A percentile compares a stretch with the other conserved stretches of the same genome.
These are phyloP conservation scores for Colletotrichum phormii DNA, from an alignment of 2,329 filamentous ascomycete species.

Conservation along the genomic window DNA sequence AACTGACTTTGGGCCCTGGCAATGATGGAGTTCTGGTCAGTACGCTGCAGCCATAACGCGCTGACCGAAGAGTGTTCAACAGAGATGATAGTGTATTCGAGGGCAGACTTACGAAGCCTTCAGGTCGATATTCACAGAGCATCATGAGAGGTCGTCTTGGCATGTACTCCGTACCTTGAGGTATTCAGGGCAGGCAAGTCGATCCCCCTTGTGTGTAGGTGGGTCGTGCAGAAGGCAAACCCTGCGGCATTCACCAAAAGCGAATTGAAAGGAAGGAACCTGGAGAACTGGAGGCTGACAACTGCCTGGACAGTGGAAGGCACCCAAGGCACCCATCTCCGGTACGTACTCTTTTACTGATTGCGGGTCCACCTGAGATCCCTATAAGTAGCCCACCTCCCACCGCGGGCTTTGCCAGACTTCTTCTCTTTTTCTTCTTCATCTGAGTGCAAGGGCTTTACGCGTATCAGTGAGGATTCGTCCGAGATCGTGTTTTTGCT, in stretches of 20 bases:
- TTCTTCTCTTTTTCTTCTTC: constrained; percentile 55
- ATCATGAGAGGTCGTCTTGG: not conserved
- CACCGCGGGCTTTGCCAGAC: not conserved
- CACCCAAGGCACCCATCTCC: not conserved
- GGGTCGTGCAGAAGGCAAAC: not conserved
- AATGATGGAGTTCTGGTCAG: not conserved
- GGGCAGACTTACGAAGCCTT: not conserved
- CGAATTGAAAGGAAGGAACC: not conserved
- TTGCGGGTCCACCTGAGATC: constrained; percentile 6
- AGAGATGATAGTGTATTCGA: not conserved
- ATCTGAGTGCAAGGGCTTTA: constrained; percentile 82
- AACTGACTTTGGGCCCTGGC: not conserved
- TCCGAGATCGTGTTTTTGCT: constrained; percentile 91
- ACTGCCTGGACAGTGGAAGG: too few species aligned
- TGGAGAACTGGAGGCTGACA: too few species aligned
- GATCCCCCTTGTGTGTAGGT: not conserved
- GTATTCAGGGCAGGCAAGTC: not conserved
- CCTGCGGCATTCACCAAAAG: not conserved
- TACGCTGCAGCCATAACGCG: not conserved
- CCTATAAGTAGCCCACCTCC: constrained; percentile 33
- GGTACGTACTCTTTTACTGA: constrained; percentile 32
- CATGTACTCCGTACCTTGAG: not conserved
- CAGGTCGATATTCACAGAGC: not conserved
- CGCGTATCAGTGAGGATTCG: constrained; percentile 87
- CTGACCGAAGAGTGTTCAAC: not conserved